Evolutionary conservation across 78 protist genomes (phyloP).

Genomic region (Monocercomonoides exilis): DNA sequence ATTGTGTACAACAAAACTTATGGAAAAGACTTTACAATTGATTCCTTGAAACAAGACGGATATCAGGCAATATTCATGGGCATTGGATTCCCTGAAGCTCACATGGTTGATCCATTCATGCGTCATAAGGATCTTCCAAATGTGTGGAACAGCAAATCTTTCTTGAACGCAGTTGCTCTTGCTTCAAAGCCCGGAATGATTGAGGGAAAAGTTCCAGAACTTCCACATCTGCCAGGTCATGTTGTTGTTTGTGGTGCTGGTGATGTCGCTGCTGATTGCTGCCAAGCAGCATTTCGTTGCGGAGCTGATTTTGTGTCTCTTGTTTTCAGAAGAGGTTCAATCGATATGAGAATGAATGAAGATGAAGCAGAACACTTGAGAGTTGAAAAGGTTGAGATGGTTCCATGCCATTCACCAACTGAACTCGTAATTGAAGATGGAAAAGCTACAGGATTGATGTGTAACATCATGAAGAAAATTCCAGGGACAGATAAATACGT

Average conservation of each 20-base stretch:
- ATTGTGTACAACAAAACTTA: conserved; percentile 28
- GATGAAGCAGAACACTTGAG: conserved; percentile 75
- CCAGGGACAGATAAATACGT: conserved; percentile 55
- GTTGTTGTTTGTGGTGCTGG: conserved; percentile 94
- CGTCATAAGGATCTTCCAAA: neutral
- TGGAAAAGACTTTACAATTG: conserved; percentile 55
- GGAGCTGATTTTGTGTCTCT: conserved; percentile 77
- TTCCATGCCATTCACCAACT: conserved; percentile 65
- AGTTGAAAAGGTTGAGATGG: conserved; percentile 61
- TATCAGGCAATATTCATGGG: conserved; percentile 78
- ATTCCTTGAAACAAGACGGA: conserved; percentile 52
- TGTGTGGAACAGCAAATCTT: conserved; percentile 47
- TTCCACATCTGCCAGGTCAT: conserved; percentile 64
- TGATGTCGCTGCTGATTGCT: conserved; percentile 93
- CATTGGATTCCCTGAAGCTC: conserved; percentile 68
- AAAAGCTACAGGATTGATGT: conserved; percentile 53
- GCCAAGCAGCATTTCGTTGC: conserved; percentile 82
- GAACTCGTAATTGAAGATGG: conserved; percentile 36
- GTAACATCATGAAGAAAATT: conserved; percentile 52
- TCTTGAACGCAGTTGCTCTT: conserved; percentile 59
- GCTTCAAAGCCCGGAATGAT: conserved; percentile 74
- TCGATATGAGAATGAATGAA: conserved; percentile 74
- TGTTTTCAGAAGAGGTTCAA: conserved; percentile 64
- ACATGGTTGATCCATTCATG: conserved; percentile 37
- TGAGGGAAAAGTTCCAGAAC: conserved; percentile 50